phyloP scores from a whole-genome alignment of 2,329 filamentous ascomycete genomes.

The Aspergillus spinulosporus region DNA sequence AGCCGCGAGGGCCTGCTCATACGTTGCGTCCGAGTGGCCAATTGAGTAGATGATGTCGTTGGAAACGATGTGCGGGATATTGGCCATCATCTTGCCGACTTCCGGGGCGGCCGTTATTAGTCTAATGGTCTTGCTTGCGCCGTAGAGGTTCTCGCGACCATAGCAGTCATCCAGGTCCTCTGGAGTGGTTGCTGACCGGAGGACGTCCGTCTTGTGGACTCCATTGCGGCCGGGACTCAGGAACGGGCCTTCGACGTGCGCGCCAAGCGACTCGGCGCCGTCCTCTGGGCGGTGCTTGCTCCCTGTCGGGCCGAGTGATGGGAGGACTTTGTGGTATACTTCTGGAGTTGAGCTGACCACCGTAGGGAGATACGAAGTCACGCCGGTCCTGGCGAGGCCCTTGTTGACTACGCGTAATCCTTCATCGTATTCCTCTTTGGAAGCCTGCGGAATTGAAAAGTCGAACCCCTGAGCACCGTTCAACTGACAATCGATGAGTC shows the following conservation, averaged over 20 bases:
- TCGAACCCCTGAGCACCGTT: constrained; percentile 94
- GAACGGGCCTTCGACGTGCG: constrained; percentile 90
- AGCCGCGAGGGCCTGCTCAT: constrained; percentile 73
- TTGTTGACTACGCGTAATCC: constrained; percentile 71
- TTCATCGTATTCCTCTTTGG: constrained; percentile 68
- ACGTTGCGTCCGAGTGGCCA: constrained; percentile 84
- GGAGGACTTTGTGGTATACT: constrained; percentile 78
- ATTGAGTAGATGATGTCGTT: constrained; percentile 74
- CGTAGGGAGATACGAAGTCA: constrained; percentile 85
- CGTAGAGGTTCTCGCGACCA: constrained; percentile 65
- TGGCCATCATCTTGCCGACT: constrained; percentile 65
- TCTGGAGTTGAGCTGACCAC: constrained; percentile 72
- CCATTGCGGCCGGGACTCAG: constrained; percentile 80
- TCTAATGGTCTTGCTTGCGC: constrained; percentile 53
- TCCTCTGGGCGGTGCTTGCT: constrained; percentile 58
- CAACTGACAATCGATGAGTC: constrained; percentile 86
- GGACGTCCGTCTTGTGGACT: constrained; percentile 73
- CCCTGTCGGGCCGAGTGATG: constrained; percentile 73
- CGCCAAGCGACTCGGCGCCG: constrained; percentile 83
- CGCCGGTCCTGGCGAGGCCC: constrained; percentile 72
- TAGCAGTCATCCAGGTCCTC: constrained; percentile 58
- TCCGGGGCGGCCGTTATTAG: constrained; percentile 89
- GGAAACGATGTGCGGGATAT: constrained; percentile 66
- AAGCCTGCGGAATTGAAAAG: constrained; percentile 72
- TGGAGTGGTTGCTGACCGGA: constrained; percentile 65